Conservation (phyloP, 148 eudicot genomes). For the Amaranthus hypochondriacus region DNA sequence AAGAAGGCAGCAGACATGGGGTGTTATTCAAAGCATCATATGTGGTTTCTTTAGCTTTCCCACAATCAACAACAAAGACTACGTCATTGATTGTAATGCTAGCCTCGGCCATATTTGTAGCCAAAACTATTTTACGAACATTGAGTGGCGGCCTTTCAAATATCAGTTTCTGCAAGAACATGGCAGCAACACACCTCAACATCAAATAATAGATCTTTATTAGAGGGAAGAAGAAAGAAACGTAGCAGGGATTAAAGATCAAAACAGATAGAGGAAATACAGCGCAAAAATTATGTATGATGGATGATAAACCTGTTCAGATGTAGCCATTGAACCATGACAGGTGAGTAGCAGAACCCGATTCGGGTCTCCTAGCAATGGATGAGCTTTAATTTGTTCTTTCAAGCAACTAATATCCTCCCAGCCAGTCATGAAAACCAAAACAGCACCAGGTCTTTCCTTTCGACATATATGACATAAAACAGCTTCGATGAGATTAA, state of each 20-base stretch:
- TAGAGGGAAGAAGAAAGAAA: not conserved
- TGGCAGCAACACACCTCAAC: conserved; percentile 5
- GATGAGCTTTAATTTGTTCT: conserved; percentile 96
- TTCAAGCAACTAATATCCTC: conserved; percentile 94
- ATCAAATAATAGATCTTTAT: not conserved
- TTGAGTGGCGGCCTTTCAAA: conserved; percentile 81
- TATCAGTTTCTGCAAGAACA: conserved; percentile 67
- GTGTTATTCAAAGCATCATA: conserved; percentile 96
- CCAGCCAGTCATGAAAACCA: conserved; percentile 99
- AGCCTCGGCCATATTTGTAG: conserved; percentile 99
- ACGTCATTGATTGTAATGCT: conserved; percentile 98
- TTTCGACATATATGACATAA: conserved; percentile 95
- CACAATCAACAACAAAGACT: conserved; percentile 94
- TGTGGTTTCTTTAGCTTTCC: conserved; percentile 99
- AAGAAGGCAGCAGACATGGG: conserved; percentile 92
- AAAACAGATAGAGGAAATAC: not conserved
- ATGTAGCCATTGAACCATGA: conserved; percentile 98
- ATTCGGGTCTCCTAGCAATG: conserved; percentile 94
- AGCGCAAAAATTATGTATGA: too few relatives aligned
- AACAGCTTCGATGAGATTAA: conserved; percentile 92
- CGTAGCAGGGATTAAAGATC: not conserved
- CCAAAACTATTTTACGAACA: conserved; percentile 88
- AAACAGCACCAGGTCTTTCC: conserved; percentile 89
- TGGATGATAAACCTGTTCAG: conserved; percentile 62
- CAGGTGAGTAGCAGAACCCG: conserved; percentile 88